phyloP scores from a whole-genome alignment of 148 eudicot species.

The Amaranthus hypochondriacus region DNA sequence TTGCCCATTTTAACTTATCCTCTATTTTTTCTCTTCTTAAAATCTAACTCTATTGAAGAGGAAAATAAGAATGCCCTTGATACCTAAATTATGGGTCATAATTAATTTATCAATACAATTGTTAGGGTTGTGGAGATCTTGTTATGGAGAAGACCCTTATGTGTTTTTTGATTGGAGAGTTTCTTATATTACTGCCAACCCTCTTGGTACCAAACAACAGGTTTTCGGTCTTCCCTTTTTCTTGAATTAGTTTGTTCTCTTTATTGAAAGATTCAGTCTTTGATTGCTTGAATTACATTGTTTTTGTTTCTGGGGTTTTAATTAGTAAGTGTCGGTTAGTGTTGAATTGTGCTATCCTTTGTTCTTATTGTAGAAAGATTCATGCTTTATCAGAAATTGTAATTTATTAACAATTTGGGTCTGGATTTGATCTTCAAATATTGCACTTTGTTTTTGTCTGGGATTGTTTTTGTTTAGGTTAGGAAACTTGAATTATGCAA shows the following conservation, averaged over 20 bases:
- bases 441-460: background rate
- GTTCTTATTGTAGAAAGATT: background rate
- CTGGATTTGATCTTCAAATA: background rate
- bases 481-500: background rate
- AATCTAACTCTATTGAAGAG: background rate
- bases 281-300: conserved; percentile 1
- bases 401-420: background rate
- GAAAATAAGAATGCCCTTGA: conserved; percentile 15
- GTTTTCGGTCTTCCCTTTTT: conserved; percentile 30
- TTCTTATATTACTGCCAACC: conserved; percentile 63
- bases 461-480: background rate
- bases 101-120: background rate
- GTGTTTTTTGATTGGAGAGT: conserved; percentile 84
- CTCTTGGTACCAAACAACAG: conserved; percentile 88
- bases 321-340: conserved; percentile 14
- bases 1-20: background rate
- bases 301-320: background rate
- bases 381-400: background rate
- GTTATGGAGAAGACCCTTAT: conserved; percentile 71
- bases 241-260: background rate
- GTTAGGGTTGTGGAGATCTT: conserved; percentile 31
- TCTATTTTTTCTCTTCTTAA: conserved; percentile 15
- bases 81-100: conserved; percentile 1
- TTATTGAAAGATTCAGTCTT: background rate
- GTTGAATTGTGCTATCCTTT: background rate